phyloP scores from a whole-genome alignment of 805 yeast species.

The Nematodospora valgi region DNA sequence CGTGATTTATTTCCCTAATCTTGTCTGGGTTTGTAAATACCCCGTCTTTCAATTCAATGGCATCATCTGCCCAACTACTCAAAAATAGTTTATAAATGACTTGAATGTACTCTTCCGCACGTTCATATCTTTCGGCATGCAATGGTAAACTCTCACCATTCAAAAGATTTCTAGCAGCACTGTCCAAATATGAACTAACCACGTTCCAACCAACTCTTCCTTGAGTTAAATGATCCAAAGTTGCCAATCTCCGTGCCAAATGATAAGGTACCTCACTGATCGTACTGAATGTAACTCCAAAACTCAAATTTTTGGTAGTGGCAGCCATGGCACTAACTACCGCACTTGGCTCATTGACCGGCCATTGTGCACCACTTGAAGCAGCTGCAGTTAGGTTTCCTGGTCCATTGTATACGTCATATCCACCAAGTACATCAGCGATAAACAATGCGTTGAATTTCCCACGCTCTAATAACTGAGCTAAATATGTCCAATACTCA shows the following conservation, averaged over 20 bases:
- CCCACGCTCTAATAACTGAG: conserved; percentile 36
- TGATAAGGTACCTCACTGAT: conserved; percentile 42
- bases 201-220: conserved; percentile 49
- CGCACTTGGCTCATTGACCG: conserved; percentile 37
- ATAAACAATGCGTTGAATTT: conserved; percentile 37
- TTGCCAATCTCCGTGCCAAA: conserved; percentile 41
- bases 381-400: conserved; percentile 34
- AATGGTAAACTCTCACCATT: conserved; percentile 34
- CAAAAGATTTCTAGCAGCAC: conserved; percentile 38
- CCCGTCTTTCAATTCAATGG: conserved; percentile 25
- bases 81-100: conserved; percentile 37
- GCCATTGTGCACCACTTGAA: conserved; percentile 28
- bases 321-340: conserved; percentile 41
- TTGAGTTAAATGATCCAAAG: conserved; percentile 39
- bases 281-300: conserved; percentile 42
- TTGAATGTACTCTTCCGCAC: conserved; percentile 39
- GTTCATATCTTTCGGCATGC: conserved; percentile 39
- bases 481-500: conserved; percentile 33
- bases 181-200: conserved; percentile 42
- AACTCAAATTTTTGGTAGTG: conserved; percentile 36
- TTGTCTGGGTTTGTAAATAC: conserved; percentile 37
- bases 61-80: conserved; percentile 45
- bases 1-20: conserved; percentile 38
- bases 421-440: conserved; percentile 40
- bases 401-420: conserved; percentile 42